Percentiles rank a stretch among this genome's conserved stretches.
phyloP scores from a whole-genome alignment of 331 rosid genomes.

The Rhamnella rubrinervis region DNA sequence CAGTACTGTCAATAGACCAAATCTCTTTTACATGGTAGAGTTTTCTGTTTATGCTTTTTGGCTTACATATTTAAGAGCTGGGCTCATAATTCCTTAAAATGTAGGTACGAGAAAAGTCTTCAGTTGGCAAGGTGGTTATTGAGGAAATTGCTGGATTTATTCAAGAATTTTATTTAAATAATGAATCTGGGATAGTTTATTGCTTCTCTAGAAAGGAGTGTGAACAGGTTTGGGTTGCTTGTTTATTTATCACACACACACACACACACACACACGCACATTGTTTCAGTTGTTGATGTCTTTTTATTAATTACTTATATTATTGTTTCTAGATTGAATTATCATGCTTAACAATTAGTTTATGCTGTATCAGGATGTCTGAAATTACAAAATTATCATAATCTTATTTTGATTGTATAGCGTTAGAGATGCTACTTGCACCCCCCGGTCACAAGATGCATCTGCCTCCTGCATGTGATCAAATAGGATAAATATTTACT shows the following conservation, averaged over 20 bases:
- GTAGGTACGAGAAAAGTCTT: constrained; percentile 89
- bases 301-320: not conserved
- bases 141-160: constrained; percentile 80
- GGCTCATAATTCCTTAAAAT: constrained; percentile 19
- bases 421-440: too few species aligned
- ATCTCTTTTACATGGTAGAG: constrained; percentile 79
- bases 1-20: constrained; percentile 94
- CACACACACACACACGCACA: too few species aligned
- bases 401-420: too few species aligned
- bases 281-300: not conserved
- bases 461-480: too few species aligned
- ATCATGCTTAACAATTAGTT: not conserved
- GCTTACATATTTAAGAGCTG: constrained; percentile 13
- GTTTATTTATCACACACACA: not conserved
- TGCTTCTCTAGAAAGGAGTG: constrained; percentile 97
- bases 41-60: constrained; percentile 8
- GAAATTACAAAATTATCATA: too few species aligned
- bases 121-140: constrained; percentile 71
- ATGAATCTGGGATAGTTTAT: constrained; percentile 89
- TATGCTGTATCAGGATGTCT: too few species aligned
- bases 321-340: not conserved
- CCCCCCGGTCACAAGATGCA: too few species aligned
- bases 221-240: constrained; percentile 64
- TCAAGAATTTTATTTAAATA: constrained; percentile 67
- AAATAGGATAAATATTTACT: too few species aligned